Percentiles rank a stretch among this genome's conserved stretches.
Evolutionary conservation across 306 rosid species (phyloP).

Genomic region (Arachis hypogaea): DNA sequence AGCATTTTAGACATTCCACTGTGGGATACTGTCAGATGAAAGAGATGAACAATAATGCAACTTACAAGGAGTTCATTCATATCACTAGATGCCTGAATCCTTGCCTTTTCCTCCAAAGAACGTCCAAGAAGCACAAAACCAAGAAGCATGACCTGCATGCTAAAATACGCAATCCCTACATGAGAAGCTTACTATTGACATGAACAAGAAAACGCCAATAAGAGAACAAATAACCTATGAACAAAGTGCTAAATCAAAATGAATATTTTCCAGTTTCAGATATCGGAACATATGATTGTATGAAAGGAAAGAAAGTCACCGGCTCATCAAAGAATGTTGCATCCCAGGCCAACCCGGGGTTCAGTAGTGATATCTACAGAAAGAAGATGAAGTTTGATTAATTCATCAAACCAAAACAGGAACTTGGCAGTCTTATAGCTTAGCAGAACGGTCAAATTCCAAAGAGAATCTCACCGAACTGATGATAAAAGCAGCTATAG

Average conservation of each 20-base stretch:
- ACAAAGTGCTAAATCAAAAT: slow-evolving; percentile 35
- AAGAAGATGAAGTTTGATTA: slow-evolving; percentile 27
- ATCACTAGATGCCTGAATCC: slow-evolving; percentile 94
- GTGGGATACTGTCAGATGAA: slow-evolving; percentile 24
- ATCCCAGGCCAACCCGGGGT: slow-evolving; percentile 80
- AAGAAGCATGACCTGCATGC: slow-evolving; percentile 99
- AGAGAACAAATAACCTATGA: slow-evolving; percentile 14
- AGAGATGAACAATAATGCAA: slow-evolving; percentile 24
- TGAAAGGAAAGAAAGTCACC: slow-evolving; percentile 77
- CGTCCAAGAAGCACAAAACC: slow-evolving; percentile 99
- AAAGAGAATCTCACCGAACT: slow-evolving; percentile 71
- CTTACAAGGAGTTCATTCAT: slow-evolving; percentile 97
- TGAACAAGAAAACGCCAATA: slow-evolving; percentile 27
- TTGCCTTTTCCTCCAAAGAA: slow-evolving; percentile 90
- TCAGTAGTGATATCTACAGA: slow-evolving; percentile 81
- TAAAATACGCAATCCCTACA: slow-evolving; percentile 55
- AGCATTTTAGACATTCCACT: slow-evolving; percentile 12
- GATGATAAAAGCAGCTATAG: slow-evolving; percentile 85
- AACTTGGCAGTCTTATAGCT: slow-evolving; percentile 25
- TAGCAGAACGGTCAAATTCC: slow-evolving; percentile 38
- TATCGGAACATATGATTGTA: slow-evolving; percentile 42
- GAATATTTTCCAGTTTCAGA: slow-evolving; percentile 36
- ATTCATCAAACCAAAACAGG: slow-evolving; percentile 32
- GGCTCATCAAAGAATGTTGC: slow-evolving; percentile 98
- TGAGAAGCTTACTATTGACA: slow-evolving; percentile 51